Percentiles rank a stretch among this genome's conserved stretches.
These are phyloP conservation scores for Mycena crocata DNA, from an alignment of 768 basidiomycete genomes.

Conservation along the genomic window DNA sequence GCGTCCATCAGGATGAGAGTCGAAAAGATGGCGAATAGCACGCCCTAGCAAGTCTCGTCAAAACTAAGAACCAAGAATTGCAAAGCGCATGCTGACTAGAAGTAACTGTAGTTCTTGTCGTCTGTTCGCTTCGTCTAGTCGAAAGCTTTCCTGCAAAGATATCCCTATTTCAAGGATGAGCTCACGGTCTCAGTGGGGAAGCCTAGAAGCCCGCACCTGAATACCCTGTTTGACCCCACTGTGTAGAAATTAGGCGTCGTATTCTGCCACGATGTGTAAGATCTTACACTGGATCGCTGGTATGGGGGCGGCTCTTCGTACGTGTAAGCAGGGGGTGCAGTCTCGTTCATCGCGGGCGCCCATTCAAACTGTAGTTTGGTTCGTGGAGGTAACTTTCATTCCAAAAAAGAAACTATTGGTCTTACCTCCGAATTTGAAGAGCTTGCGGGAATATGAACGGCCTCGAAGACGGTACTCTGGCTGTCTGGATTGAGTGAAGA, in stretches of 20 bases:
- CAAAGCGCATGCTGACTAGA: neutral
- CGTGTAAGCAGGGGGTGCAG: conserved; percentile 7
- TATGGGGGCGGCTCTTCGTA: conserved; percentile 11
- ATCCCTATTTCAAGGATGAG: too few relatives aligned
- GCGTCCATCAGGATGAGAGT: conserved; percentile 4
- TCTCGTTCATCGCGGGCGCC: neutral
- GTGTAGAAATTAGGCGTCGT: neutral
- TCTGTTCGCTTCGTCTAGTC: conserved; percentile 4
- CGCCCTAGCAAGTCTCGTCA: neutral
- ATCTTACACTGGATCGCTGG: conserved; percentile 1
- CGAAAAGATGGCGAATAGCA: neutral
- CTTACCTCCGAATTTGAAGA: conserved; percentile 2
- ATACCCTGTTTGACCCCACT: neutral
- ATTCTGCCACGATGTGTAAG: neutral
- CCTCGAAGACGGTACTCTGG: neutral
- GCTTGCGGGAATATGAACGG: neutral
- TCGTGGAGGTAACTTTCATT: neutral
- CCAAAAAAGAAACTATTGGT: neutral
- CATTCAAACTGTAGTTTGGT: neutral
- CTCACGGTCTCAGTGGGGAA: neutral
- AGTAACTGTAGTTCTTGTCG: conserved; percentile 22
- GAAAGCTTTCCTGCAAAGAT: neutral
- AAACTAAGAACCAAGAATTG: neutral
- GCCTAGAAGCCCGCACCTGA: neutral
- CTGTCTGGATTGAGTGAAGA: neutral